These are phyloP conservation scores for Tremellales sp. DNA, from an alignment of 1,284 basidiomycete genomes.

Conservation along the genomic window DNA sequence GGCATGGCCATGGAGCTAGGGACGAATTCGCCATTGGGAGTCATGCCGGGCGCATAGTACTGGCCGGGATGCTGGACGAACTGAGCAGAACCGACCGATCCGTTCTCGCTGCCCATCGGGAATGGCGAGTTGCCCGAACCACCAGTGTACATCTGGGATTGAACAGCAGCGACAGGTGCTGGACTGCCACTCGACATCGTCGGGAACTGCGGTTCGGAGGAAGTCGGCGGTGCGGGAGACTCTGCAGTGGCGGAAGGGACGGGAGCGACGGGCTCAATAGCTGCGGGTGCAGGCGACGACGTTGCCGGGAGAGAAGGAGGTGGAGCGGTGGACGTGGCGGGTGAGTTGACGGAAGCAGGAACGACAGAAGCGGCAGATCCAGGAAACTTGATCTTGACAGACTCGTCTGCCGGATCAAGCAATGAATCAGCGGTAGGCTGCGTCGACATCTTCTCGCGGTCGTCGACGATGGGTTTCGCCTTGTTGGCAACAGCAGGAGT, in stretches of 20 bases:
- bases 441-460: conserved; percentile 11
- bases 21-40: conserved; percentile 2
- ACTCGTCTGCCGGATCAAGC: conserved; percentile 17
- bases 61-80: conserved; percentile 6
- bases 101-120: conserved; percentile 30
- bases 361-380: conserved; percentile 9
- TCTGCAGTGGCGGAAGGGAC: background rate
- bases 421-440: conserved; percentile 23
- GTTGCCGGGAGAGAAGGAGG: conserved; percentile 5
- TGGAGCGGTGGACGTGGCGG: background rate
- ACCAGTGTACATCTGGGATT: conserved; percentile 1
- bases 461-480: background rate
- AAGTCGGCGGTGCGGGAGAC: background rate
- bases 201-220: background rate
- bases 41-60: conserved; percentile 3
- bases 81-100: conserved; percentile 16
- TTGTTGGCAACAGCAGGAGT: conserved; percentile 3
- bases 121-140: conserved; percentile 6
- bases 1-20: conserved; percentile 5
- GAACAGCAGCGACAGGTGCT: background rate
- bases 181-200: conserved; percentile 3
- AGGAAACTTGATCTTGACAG: conserved; percentile 33
- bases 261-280: background rate
- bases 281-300: background rate
- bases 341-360: background rate